phyloP scores from a whole-genome alignment of 2,329 filamentous ascomycete genomes.

The Colletotrichum gloeosporioides region DNA sequence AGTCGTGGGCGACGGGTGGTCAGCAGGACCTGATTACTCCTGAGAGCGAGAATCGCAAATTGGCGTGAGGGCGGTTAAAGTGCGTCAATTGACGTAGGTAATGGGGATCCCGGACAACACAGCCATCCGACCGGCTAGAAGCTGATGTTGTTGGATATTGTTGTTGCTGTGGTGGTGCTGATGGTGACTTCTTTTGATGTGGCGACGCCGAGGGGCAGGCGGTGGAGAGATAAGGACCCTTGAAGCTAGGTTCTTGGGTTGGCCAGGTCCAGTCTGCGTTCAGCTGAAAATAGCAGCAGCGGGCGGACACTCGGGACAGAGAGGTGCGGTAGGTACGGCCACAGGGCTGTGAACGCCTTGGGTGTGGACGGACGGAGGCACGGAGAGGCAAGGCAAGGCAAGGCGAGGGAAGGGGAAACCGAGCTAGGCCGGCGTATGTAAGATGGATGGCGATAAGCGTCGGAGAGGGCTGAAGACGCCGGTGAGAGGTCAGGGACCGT shows the following conservation, averaged over 20 bases:
- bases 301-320: neutral
- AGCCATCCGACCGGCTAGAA: constrained; percentile 22
- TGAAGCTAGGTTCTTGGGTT: neutral
- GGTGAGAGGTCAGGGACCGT: neutral
- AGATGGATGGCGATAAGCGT: neutral
- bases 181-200: neutral
- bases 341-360: constrained; percentile 13
- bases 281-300: constrained; percentile 21
- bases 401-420: neutral
- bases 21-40: constrained; percentile 2
- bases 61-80: neutral
- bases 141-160: neutral
- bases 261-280: neutral
- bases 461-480: neutral
- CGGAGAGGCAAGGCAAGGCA: neutral
- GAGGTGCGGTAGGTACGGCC: neutral
- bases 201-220: constrained; percentile 16
- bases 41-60: neutral
- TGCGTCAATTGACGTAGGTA: constrained; percentile 22
- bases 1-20: neutral
- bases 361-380: neutral
- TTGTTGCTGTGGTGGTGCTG: neutral
- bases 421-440: neutral
- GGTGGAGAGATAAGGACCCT: constrained; percentile 21
- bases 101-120: constrained; percentile 22